Evolutionary conservation across 306 rosid genomes (phyloP), one percentile per base, ranked within the genome.

Genomic region (Boehmeria nivea): DNA sequence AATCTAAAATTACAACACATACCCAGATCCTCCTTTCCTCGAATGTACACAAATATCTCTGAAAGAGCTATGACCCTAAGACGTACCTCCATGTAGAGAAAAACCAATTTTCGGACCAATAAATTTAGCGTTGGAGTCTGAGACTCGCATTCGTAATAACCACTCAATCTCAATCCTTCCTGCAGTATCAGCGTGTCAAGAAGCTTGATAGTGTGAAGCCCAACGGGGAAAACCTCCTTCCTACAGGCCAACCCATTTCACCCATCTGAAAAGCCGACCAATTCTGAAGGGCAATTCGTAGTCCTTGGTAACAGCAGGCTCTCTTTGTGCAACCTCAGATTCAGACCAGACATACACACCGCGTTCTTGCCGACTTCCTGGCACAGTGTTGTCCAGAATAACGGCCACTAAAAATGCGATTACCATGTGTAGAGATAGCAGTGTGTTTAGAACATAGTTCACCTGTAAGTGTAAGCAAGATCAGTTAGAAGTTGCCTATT

Each of bases 331-430:
- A 67, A 72, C 78, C 60, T 91, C 99, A 0, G 81, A 57, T 43
- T 91, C 89, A 0, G 96, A 81, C 99, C 99, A 91, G 51, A 87
- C 89, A 34, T 91, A 91, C 22, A 91, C 99, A 57, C 99, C 99
- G 2, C 95, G 95, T 76, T 91, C 99, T 65, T 78, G 87, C 72
- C 64, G 72, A 61, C 87, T 84, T 39, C 99, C 99, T n/a, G 99
- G 99, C 43, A 91, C 96, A 3, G 99, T 87, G 61, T 91, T 87
- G 67, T 91, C 96, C 65, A 91, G 93, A 70, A 87, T 75, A 60
- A 83, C 70, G 45, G 96, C 99, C 63, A 78, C 87, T 9, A 85
- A 76, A 76, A 89, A 86, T 48, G 94, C 95, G n/a, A 86, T 60
- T 75, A 89, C 90, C 95, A 86, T 86, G 83, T 86, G 79, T 48